Evolutionary conservation across 2,329 filamentous ascomycete species (phyloP).

Genomic region (Mycosphaerella arachidis): DNA sequence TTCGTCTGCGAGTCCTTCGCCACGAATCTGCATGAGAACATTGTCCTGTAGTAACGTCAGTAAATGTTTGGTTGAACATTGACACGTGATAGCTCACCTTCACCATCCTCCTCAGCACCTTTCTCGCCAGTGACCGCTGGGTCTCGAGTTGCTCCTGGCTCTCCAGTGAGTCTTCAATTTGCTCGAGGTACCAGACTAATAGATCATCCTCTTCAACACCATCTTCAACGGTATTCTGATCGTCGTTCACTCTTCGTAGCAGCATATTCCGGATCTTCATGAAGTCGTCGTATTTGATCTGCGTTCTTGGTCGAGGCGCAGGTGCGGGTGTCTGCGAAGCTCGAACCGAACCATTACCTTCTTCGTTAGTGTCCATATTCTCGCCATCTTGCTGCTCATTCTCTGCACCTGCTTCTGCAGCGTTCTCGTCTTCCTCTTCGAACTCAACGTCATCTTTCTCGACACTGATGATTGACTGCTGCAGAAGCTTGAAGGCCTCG

Average conservation of each 20-base stretch:
- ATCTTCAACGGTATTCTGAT: slow-evolving; percentile 70
- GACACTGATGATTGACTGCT: slow-evolving; percentile 94
- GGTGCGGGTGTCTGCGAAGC: slow-evolving; percentile 41
- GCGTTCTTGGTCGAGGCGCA: slow-evolving; percentile 59
- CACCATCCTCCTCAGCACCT: slow-evolving; percentile 93
- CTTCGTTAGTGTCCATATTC: slow-evolving; percentile 45
- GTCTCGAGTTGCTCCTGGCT: slow-evolving; percentile 74
- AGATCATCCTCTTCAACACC: slow-evolving; percentile 81
- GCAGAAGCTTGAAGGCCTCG: slow-evolving; percentile 85
- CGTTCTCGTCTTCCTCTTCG: slow-evolving; percentile 64
- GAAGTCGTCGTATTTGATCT: slow-evolving; percentile 94
- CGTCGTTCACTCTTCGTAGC: slow-evolving; percentile 76
- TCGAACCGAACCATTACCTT: slow-evolving; percentile 39
- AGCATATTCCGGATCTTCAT: slow-evolving; percentile 83
- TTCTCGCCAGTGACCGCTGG: slow-evolving; percentile 68
- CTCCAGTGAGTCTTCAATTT: slow-evolving; percentile 77
- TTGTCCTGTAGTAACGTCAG: slow-evolving; percentile 46
- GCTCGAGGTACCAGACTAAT: slow-evolving; percentile 85
- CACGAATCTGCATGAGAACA: slow-evolving; percentile 60
- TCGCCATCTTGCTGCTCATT: slow-evolving; percentile 42
- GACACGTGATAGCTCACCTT: slow-evolving; percentile 59
- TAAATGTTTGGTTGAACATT: background rate
- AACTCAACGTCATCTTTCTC: slow-evolving; percentile 97
- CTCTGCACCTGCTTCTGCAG: slow-evolving; percentile 35
- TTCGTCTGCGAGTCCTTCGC: slow-evolving; percentile 50